Conservation (phyloP, 2,329 filamentous ascomycete genomes). For the Talaromyces albobiverticillius region DNA sequence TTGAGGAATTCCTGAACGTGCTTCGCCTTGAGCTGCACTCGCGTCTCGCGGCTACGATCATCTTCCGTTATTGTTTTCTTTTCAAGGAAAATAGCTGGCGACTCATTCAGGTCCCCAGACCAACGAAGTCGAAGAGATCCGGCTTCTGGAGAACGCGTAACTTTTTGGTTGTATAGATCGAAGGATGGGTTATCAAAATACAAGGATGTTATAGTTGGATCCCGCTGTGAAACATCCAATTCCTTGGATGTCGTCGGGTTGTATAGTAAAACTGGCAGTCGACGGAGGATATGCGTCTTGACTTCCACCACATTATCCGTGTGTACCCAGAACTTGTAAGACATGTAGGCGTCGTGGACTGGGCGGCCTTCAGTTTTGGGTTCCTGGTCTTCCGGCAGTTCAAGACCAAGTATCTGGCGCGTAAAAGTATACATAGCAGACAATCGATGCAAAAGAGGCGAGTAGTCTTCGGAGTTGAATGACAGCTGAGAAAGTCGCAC, state of each 20-base stretch:
- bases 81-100: slow-evolving; percentile 80
- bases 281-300: slow-evolving; percentile 90
- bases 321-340: slow-evolving; percentile 97
- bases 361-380: slow-evolving; percentile 41
- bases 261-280: slow-evolving; percentile 87
- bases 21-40: slow-evolving; percentile 87
- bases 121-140: slow-evolving; percentile 83
- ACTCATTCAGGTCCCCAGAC: slow-evolving; percentile 79
- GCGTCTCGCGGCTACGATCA: slow-evolving; percentile 73
- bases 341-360: slow-evolving; percentile 68
- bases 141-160: slow-evolving; percentile 70
- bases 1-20: slow-evolving; percentile 85
- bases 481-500: slow-evolving; percentile 82
- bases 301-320: slow-evolving; percentile 93
- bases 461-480: slow-evolving; percentile 94
- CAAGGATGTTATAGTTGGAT: slow-evolving; percentile 89
- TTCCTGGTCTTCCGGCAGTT: slow-evolving; percentile 50
- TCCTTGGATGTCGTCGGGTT: slow-evolving; percentile 81
- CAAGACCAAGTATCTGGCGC: slow-evolving; percentile 65
- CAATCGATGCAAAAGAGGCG: slow-evolving; percentile 79
- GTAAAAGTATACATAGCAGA: slow-evolving; percentile 96
- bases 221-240: slow-evolving; percentile 70
- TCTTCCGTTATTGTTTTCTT: slow-evolving; percentile 81
- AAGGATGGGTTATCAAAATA: slow-evolving; percentile 93
- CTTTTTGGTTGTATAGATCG: slow-evolving; percentile 80